Evolutionary conservation across 2,329 filamentous ascomycete genomes (phyloP).

Genomic region (Sphaerulina vaccinii): DNA sequence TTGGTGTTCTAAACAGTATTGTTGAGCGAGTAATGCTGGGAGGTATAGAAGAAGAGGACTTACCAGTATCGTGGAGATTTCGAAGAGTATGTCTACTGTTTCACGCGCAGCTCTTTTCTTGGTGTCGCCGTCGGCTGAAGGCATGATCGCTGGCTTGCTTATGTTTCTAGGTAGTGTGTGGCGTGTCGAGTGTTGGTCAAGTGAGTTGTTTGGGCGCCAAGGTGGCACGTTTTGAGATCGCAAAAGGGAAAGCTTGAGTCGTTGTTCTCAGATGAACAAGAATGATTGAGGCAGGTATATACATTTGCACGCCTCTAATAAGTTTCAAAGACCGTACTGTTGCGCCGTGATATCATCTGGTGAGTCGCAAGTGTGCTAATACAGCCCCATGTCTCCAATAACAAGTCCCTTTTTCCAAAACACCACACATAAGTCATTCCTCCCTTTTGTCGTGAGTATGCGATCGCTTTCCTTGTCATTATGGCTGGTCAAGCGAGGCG

Average conservation of each 20-base stretch:
- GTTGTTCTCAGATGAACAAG: not conserved
- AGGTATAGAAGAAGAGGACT: not conserved
- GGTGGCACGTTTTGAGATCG: no score
- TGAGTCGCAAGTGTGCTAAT: not conserved
- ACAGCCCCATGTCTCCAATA: not conserved
- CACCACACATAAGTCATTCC: no score
- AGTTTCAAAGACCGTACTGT: conserved; percentile 12
- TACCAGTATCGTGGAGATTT: conserved; percentile 86
- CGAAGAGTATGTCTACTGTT: conserved; percentile 66
- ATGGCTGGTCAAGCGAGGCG: no score
- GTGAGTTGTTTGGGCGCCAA: not conserved
- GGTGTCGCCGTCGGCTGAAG: conserved; percentile 45
- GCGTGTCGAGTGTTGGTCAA: not conserved
- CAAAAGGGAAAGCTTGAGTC: no score
- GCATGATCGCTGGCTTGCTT: not conserved
- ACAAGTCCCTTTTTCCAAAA: not conserved
- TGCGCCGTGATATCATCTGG: conserved; percentile 15
- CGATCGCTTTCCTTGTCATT: no score
- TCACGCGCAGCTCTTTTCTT: conserved; percentile 78
- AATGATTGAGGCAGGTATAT: not conserved
- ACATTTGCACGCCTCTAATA: not conserved
- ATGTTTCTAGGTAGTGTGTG: not conserved
- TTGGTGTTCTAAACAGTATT: conserved; percentile 77
- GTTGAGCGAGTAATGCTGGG: not conserved
- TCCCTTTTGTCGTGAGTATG: no score